phyloP scores from a whole-genome alignment of 306 rosid species.

The Trifolium repens region DNA sequence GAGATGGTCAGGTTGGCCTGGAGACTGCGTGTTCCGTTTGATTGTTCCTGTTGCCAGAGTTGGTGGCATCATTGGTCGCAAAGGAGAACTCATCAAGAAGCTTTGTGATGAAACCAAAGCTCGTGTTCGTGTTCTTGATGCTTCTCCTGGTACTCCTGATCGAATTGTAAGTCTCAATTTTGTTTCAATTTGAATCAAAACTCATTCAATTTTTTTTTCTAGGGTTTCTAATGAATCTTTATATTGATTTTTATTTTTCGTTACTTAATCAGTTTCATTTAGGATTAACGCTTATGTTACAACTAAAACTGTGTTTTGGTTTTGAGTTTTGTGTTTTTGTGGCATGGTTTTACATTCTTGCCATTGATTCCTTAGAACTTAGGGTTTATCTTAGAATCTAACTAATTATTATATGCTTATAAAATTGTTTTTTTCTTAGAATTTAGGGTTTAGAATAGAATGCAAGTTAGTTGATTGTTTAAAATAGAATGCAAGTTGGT shows the following conservation, averaged over 20 bases:
- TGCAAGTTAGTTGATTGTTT: not conserved
- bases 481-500: not conserved
- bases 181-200: not conserved
- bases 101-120: conserved; percentile 88
- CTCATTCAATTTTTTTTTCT: conserved; percentile 19
- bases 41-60: conserved; percentile 84
- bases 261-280: conserved; percentile 5
- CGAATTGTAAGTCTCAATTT: conserved; percentile 66
- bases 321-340: conserved; percentile 16
- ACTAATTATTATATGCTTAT: not conserved
- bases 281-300: not conserved
- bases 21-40: conserved; percentile 80
- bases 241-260: conserved; percentile 20
- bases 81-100: conserved; percentile 92
- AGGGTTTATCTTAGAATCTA: too few relatives aligned
- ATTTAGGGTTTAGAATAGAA: not conserved
- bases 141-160: conserved; percentile 75
- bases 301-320: conserved; percentile 6
- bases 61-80: conserved; percentile 91
- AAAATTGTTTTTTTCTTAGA: conserved; percentile 19
- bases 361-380: not conserved
- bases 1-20: conserved; percentile 98
- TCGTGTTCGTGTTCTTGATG: conserved; percentile 88
- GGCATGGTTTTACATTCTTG: not conserved
- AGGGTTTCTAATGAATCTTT: conserved; percentile 33